Base-by-base conservation (phyloP, 805 yeast species). In the Metschnikowia reukaufii region DNA sequence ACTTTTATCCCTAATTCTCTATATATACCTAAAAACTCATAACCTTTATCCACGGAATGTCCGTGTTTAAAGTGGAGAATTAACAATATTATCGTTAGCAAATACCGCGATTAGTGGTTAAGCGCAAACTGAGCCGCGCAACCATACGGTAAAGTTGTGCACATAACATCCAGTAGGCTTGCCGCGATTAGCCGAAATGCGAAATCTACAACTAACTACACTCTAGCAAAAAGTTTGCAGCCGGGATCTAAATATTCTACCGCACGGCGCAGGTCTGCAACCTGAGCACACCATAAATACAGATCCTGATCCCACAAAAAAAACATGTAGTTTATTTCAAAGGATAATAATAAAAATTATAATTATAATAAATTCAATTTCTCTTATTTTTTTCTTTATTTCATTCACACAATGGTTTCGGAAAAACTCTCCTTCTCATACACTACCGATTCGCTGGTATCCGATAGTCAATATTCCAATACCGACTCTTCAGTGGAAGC, bases 41-140 rank as follows among this genome's bases (percentile, higher is more conserved):
- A 6, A 64, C 76, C 12, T 53, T 67, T 19, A 70, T 76, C 50
- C 71, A 76, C 47, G 77, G 74, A 13, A 68, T 72, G 74, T 55
- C 66, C 36, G 51, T 69, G 44, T 54, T 58, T 30, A 76, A 72
- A 38, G 74, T 70, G 33, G 75, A 72, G 45, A 59, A 72, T 72
- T 40, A 74, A 72, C 49, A 59, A 68, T 49, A 69, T 72, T 31
- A 45, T 66, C 72, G 16, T 63, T 72, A 37, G 49, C 60, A 27
- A 67, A 61, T 38, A 49, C 66, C 3, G 46, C 48, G 21, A 49
- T 33, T 13, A 42, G 40, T 31, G 35, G 18, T 19, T 44, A 20
- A 31, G 15, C 12, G 21, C 40, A n/a, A 20, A 20, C 16, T 4
- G n/a, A n/a, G n/a, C n/a, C n/a, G n/a, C n/a, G n/a, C n/a, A n/a